Base-by-base conservation (phyloP, 2,329 filamentous ascomycete species). In the Leptographium lundbergii region DNA sequence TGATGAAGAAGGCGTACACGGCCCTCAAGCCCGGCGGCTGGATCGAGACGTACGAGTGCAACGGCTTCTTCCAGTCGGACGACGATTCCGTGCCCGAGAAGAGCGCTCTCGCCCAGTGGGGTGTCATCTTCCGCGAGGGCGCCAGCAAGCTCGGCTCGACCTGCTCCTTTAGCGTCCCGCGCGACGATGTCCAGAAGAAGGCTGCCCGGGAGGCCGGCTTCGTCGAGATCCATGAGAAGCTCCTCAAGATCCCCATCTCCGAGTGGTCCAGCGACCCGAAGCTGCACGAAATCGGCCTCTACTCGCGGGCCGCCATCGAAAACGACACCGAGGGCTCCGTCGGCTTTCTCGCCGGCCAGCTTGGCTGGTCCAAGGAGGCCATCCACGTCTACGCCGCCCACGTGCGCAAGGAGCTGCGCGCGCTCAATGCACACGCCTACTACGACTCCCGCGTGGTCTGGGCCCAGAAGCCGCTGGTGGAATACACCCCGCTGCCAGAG, bases 21-120 rank as follows among this genome's bases (percentile, higher is more conserved):
- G 74, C 79, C 58, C 69, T 80, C 47, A 77, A 77, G 61, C 80
- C 81, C 0, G 81, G 81, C 17, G 81, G 76, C n/a, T 68, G 62
- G 60, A 27, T 69, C 10, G 67, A 69, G 62, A 62, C 60, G 25
- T 60, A 58, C 24, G 66, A 68, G 34, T 39, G 60, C 1, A 61
- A 60, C n/a, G 56, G 61, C 10, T 50, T 52, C 47, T 61, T 67
- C 58, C 29, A 62, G 47, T 64, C 62, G 59, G 68, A 70, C 54
- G 67, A 70, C 58, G 64, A 61, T 3, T 59, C 65, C 6, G 59
- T 67, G 1, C 17, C 24, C 19, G 59, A 61, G 3, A 61, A 53
- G 34, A 61, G 57, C 5, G 64, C 66, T 22, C 61, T 67, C 39
- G 63, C 62, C 34, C 62, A 66, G 47, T 67, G 63, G 34, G 34